Evolutionary conservation across 2,329 filamentous ascomycete genomes (phyloP).

Genomic region (Fonsecaea pedrosoi): DNA sequence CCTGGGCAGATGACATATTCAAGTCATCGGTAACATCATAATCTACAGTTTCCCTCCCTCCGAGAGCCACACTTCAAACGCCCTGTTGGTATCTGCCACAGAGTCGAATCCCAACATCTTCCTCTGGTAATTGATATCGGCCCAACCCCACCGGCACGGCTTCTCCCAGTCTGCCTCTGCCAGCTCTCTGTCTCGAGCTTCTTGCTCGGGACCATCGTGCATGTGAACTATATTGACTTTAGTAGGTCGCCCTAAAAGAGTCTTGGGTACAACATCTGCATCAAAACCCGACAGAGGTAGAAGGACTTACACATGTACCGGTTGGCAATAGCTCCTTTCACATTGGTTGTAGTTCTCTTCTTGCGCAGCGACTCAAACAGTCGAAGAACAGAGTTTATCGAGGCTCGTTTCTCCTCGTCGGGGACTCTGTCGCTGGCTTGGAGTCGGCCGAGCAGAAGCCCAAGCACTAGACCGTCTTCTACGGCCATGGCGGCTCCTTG

Average conservation of each 20-base stretch:
- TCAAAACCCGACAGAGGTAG: background rate
- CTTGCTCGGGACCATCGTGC: slow-evolving; percentile 22
- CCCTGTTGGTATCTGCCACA: slow-evolving; percentile 18
- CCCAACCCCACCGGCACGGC: slow-evolving; percentile 23
- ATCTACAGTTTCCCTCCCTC: background rate
- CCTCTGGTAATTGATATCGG: slow-evolving; percentile 19
- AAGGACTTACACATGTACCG: slow-evolving; percentile 19
- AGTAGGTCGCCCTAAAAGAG: background rate
- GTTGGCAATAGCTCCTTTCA: slow-evolving; percentile 19
- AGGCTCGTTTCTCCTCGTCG: background rate
- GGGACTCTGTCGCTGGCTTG: slow-evolving; percentile 2
- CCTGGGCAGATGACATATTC: background rate
- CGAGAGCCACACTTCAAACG: slow-evolving; percentile 19
- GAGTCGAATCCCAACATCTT: slow-evolving; percentile 25
- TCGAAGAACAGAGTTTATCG: slow-evolving; percentile 15
- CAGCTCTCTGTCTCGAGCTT: slow-evolving; percentile 18
- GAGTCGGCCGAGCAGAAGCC: slow-evolving; percentile 24
- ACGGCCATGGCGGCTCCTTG: slow-evolving; percentile 53
- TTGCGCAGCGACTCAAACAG: slow-evolving; percentile 24
- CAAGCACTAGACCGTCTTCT: slow-evolving; percentile 53
- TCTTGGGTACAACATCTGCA: background rate
- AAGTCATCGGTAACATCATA: background rate
- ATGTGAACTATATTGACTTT: slow-evolving; percentile 8
- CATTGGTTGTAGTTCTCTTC: slow-evolving; percentile 20
- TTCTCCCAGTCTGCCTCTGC: slow-evolving; percentile 21